Percentiles rank a stretch among this genome's conserved stretches.
Evolutionary conservation across 257 asterid species (phyloP).

Genomic region (Forsythia viridissima): DNA sequence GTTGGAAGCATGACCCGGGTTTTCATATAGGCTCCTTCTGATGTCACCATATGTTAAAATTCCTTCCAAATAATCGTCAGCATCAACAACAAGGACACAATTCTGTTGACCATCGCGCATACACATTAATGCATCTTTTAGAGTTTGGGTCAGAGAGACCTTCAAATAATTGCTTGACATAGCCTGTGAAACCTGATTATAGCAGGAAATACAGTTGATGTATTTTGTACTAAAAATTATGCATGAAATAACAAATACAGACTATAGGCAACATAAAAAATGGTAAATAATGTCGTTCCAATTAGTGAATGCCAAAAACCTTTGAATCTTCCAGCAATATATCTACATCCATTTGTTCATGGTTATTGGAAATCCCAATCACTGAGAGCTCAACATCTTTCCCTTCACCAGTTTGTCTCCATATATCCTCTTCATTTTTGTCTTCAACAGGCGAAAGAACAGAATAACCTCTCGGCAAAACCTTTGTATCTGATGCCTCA

Average conservation of each 20-base stretch:
- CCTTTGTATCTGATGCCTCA: constrained; percentile 53
- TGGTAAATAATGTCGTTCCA: constrained; percentile 18
- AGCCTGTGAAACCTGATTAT: constrained; percentile 78
- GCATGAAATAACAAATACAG: not conserved
- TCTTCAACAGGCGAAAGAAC: constrained; percentile 66
- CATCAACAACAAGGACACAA: constrained; percentile 71
- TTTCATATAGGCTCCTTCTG: constrained; percentile 52
- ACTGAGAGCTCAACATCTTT: constrained; percentile 70
- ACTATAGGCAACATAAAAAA: not conserved
- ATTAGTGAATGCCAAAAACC: constrained; percentile 44
- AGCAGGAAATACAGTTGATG: constrained; percentile 20
- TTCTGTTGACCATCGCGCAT: constrained; percentile 76
- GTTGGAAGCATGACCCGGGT: constrained; percentile 46
- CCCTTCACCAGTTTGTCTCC: constrained; percentile 54
- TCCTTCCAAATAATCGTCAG: constrained; percentile 78
- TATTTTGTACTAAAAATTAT: constrained; percentile 3
- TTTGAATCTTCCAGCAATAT: constrained; percentile 68
- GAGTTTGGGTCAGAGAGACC: constrained; percentile 59
- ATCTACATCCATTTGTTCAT: constrained; percentile 53
- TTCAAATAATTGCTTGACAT: constrained; percentile 69
- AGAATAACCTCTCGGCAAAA: constrained; percentile 56
- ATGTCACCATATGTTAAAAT: constrained; percentile 83
- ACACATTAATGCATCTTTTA: constrained; percentile 65
- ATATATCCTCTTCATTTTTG: constrained; percentile 39
- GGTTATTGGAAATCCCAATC: constrained; percentile 42